Evolutionary conservation across 2,329 filamentous ascomycete species (phyloP), one percentile per base, ranked within the genome.

Genomic region (Penicillium sp.): DNA sequence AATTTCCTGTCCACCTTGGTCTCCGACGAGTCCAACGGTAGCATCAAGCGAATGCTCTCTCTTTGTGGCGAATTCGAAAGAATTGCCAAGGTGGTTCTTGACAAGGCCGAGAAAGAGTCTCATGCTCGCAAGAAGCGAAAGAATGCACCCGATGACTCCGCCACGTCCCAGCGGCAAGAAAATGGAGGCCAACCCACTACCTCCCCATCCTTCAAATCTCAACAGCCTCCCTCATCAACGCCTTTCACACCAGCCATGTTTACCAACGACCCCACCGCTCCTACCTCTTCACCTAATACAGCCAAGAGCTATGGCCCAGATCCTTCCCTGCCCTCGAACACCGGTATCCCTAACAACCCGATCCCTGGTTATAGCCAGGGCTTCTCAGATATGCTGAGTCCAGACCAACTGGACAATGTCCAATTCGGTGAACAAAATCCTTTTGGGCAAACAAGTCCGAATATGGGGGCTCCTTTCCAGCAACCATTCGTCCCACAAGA

Each of bases 1-100:
- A 92, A 87, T 42, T 99, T 97, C 73, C 77, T 99, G 31, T 91
- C 89, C 3, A 92, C 90, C 74, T 82, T 99, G 12, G 89, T 89
- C n/a, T 85, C 89, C 33, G 93, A 97, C 66, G 90, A 92, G 60
- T 89, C 92, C 54, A 94, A 92, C 55, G 90, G 92, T 41, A 92
- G 90, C 66, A 90, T 97, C 5, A 90, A 91, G 70, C 89, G 94
- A 48, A 97, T 97, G 91, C 83, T 97, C 18, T 89, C 88, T 23
- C 88, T 97, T 1, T 97, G 93, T 73, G 85, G 90, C n/a, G 94
- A 99, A 68, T 99, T 99, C 65, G 92, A 96, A 72, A 86, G 94
- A 55, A 97, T 99, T 61, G 92, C 92, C 33, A 90, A 88, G 68
- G 86, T 92, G 3, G 91, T 96, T 8, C 86, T 97, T 44, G 93